Conservation (phyloP, 306 rosid species). For the Ceratonia siliqua region DNA sequence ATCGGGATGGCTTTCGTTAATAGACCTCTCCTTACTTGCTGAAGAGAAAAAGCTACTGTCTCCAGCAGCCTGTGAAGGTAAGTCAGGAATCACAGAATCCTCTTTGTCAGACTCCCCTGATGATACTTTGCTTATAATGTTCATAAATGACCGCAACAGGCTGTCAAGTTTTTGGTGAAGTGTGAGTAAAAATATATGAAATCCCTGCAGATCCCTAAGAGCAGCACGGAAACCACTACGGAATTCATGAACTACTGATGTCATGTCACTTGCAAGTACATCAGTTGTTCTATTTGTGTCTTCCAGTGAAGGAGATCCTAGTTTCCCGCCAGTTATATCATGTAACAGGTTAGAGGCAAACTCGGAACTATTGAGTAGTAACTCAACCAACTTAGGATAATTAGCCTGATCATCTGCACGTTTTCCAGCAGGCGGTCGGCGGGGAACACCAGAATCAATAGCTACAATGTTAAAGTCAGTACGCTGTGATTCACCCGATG, state of each 20-base stretch:
- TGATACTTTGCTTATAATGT: slow-evolving; percentile 66
- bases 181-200: slow-evolving; percentile 81
- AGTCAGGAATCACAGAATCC: slow-evolving; percentile 61
- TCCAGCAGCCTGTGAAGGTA: slow-evolving; percentile 52
- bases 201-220: slow-evolving; percentile 90
- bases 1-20: slow-evolving; percentile 65
- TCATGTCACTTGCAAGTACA: slow-evolving; percentile 44
- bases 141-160: slow-evolving; percentile 71
- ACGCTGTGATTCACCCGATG: slow-evolving; percentile 44
- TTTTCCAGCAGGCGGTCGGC: slow-evolving; percentile 94
- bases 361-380: slow-evolving; percentile 75
- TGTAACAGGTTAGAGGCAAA: slow-evolving; percentile 72
- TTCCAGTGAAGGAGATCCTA: slow-evolving; percentile 58
- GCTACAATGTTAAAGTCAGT: slow-evolving; percentile 74
- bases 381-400: slow-evolving; percentile 92
- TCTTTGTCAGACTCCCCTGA: slow-evolving; percentile 80
- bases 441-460: slow-evolving; percentile 96
- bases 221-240: slow-evolving; percentile 84
- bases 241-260: slow-evolving; percentile 56
- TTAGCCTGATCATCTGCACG: slow-evolving; percentile 87
- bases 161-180: slow-evolving; percentile 88
- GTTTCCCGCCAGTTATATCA: slow-evolving; percentile 81
- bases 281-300: slow-evolving; percentile 47
- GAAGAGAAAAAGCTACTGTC: slow-evolving; percentile 48
- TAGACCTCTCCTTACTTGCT: slow-evolving; percentile 56